Evolutionary conservation across 2,329 filamentous ascomycete genomes (phyloP), one percentile per base, ranked within the genome.

Genomic region (Aspergillus novoparasiticus): DNA sequence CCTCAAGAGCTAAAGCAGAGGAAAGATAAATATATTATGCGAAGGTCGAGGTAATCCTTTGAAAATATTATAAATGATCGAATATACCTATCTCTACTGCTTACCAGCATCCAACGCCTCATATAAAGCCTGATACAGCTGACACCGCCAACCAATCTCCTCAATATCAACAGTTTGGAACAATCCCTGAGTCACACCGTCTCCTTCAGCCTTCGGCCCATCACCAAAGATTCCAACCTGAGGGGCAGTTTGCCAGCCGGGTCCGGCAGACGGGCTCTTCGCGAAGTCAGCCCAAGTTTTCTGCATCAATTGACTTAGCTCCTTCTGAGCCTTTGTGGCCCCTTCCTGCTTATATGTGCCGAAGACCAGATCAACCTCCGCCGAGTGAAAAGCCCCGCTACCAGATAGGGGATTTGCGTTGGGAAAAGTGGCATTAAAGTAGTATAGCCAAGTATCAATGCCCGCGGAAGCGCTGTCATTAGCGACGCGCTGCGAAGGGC

Each of bases 301-400:
- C 28, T 75, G 72, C 58, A 75, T 70, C 16, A 63, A 61, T 6
- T 66, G 60, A 28, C 69, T 70, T 30, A 74, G 53, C 3, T 63
- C 57, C 2, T 58, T 50, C 53, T 74, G 64, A 23, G 67, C 61
- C 4, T 43, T 56, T 1, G 72, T 74, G 2, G 64, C 66, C 41
- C 64, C 66, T 16, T 64, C 57, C 46, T 28, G 53, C 8, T 64
- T 55, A 59, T 75, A 76, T 1, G 73, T 74, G 16, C 73, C 72
- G 54, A 71, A 73, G 12, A 73, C 66, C 23, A 69, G 60, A 3
- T 70, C 67, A n/a, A 79, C 73, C 46, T 80, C 78, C 5, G 69
- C 67, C 19, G 61, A 63, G 56, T 80, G 78, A 50, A 74, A 80
- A 2, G 72, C 76, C 8, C 48, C 73, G 9, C 59, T 65, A 10